Conservation (phyloP, 305 asterid species). For the Galium porrigens region DNA sequence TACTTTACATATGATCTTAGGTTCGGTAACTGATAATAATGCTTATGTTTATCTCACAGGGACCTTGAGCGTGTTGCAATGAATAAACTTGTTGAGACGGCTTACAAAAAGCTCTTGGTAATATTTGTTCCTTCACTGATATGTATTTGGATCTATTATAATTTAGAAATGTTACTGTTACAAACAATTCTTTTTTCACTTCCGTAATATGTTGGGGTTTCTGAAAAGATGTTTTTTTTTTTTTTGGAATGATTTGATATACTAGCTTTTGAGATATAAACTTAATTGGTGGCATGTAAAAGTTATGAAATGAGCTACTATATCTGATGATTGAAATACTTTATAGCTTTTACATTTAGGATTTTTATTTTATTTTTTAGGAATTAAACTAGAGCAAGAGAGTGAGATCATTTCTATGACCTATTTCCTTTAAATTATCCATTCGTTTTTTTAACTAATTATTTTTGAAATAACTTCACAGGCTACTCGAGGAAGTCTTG, state of each 20-base stretch:
- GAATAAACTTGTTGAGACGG: slow-evolving; percentile 69
- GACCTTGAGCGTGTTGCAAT: slow-evolving; percentile 75
- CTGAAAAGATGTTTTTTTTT: neutral
- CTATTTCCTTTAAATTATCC: neutral
- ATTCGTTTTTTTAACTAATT: neutral
- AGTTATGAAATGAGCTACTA: neutral
- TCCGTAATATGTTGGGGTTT: neutral
- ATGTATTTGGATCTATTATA: slow-evolving; percentile 2
- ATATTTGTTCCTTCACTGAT: slow-evolving; percentile 19
- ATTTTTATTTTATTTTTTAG: neutral
- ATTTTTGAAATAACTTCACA: slow-evolving; percentile 31
- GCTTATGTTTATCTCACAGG: slow-evolving; percentile 30
- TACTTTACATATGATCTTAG: slow-evolving; percentile 3
- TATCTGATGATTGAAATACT: neutral
- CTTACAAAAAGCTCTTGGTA: slow-evolving; percentile 80
- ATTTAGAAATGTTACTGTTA: neutral
- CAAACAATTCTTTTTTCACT: neutral
- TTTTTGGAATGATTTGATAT: neutral
- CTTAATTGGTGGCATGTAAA: neutral
- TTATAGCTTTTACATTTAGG: neutral
- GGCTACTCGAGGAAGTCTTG: slow-evolving; percentile 78
- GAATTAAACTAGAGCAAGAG: neutral
- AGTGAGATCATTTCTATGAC: neutral
- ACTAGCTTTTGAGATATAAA: neutral
- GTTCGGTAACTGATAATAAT: slow-evolving; percentile 10